Evolutionary conservation across 2,329 filamentous ascomycete species (phyloP).

Genomic region (Huntiella omanensis): DNA sequence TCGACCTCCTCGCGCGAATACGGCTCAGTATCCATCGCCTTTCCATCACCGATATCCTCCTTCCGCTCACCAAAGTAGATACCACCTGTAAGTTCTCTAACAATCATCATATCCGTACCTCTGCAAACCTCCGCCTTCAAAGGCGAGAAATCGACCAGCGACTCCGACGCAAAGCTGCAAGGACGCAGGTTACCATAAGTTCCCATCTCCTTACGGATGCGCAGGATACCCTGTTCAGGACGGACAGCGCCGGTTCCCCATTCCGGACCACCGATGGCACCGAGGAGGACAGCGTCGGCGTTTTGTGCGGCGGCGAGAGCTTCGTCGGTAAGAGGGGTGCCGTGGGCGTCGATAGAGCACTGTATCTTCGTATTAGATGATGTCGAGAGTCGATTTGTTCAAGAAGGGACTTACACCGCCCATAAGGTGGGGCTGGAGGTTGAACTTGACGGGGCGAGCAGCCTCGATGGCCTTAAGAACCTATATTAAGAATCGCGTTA

Average conservation of each 20-base stretch:
- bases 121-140: constrained; percentile 72
- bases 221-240: constrained; percentile 81
- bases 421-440: constrained; percentile 75
- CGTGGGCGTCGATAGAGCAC: constrained; percentile 75
- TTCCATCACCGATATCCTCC: constrained; percentile 56
- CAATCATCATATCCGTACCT: constrained; percentile 79
- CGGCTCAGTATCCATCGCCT: constrained; percentile 67
- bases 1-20: constrained; percentile 77
- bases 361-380: constrained; percentile 19
- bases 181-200: constrained; percentile 92
- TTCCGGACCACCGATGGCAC: constrained; percentile 89
- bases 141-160: constrained; percentile 66
- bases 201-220: constrained; percentile 78
- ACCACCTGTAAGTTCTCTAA: constrained; percentile 79
- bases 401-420: constrained; percentile 53
- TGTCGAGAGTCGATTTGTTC: neutral
- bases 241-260: constrained; percentile 81
- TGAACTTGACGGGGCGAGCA: constrained; percentile 54
- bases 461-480: constrained; percentile 64
- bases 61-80: constrained; percentile 89
- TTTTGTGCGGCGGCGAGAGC: constrained; percentile 67
- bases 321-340: constrained; percentile 61
- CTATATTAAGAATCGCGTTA: constrained; percentile 23
- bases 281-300: constrained; percentile 78
- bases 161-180: constrained; percentile 84